Evolutionary conservation across 2,329 filamentous ascomycete species (phyloP).

Genomic region (Aspergillus niger): DNA sequence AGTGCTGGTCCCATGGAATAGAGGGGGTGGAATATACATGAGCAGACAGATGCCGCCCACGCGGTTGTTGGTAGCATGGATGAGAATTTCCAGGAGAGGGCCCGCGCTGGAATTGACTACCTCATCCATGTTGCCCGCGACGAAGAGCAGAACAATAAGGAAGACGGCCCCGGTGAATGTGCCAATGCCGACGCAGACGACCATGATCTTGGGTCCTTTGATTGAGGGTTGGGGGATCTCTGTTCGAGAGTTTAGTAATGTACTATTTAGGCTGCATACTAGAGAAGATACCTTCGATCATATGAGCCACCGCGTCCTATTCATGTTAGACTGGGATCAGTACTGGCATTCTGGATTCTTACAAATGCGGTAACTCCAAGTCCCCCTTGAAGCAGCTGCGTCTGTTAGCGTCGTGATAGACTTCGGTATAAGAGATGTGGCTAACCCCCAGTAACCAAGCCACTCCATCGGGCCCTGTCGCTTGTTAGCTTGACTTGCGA

Average conservation of each 20-base stretch:
- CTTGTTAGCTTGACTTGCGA: conserved; percentile 17
- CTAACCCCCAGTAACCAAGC: conserved; percentile 45
- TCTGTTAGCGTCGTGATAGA: conserved; percentile 12
- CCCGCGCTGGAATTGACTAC: conserved; percentile 60
- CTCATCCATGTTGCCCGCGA: conserved; percentile 57
- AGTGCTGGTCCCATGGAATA: not conserved
- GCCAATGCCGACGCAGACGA: conserved; percentile 64
- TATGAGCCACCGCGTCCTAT: conserved; percentile 48
- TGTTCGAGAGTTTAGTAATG: conserved; percentile 1
- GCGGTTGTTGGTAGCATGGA: conserved; percentile 62
- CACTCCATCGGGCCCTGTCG: conserved; percentile 61
- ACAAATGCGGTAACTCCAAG: conserved; percentile 56
- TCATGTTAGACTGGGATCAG: conserved; percentile 3
- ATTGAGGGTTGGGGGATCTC: conserved; percentile 47
- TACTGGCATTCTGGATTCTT: conserved; percentile 10
- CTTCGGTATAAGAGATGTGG: not conserved
- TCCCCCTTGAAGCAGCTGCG: conserved; percentile 49
- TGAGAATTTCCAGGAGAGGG: conserved; percentile 63
- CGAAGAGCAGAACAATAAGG: conserved; percentile 63
- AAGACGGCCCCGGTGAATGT: conserved; percentile 65
- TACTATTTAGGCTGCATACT: not conserved
- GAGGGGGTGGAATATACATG: conserved; percentile 44
- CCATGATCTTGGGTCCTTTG: conserved; percentile 66
- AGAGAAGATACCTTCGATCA: conserved; percentile 34
- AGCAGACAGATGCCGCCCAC: conserved; percentile 64